Percentiles rank a stretch among this genome's conserved stretches.
Evolutionary conservation across 2,329 filamentous ascomycete species (phyloP).

Genomic region (Hymenoscyphus infarciens): DNA sequence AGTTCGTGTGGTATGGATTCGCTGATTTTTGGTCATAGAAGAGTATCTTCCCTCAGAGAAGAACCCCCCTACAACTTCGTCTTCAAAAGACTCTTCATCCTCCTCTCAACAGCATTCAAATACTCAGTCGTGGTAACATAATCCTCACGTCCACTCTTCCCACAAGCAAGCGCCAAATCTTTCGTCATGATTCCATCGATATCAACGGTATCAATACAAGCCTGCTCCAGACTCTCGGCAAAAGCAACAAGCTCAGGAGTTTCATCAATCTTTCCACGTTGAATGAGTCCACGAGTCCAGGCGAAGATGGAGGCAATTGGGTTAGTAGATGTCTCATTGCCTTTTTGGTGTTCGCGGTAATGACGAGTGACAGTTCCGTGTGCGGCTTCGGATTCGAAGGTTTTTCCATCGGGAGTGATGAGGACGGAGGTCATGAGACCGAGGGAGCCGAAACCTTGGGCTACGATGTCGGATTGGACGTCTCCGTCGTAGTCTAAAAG

Average conservation of each 20-base stretch:
- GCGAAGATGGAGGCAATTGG: constrained; percentile 98
- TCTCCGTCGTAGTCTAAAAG: constrained; percentile 91
- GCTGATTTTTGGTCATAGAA: no score
- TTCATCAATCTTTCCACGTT: constrained; percentile 87
- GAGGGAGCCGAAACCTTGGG: constrained; percentile 95
- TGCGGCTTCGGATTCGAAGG: constrained; percentile 95
- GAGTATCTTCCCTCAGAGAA: no score
- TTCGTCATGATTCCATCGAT: constrained; percentile 71
- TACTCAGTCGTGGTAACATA: constrained; percentile 94
- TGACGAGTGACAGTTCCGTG: constrained; percentile 98
- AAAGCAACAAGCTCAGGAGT: constrained; percentile 92
- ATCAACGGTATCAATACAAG: constrained; percentile 57
- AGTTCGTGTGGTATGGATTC: no score
- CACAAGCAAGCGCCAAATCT: constrained; percentile 92
- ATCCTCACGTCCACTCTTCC: constrained; percentile 76
- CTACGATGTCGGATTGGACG: constrained; percentile 97
- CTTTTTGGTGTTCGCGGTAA: constrained; percentile 98
- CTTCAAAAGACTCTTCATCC: constrained; percentile 77
- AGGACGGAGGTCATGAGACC: constrained; percentile 98
- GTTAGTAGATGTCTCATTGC: constrained; percentile 95
- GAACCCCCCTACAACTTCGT: constrained; percentile 79
- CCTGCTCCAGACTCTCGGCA: constrained; percentile 86
- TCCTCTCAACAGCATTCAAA: constrained; percentile 84
- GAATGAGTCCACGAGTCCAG: constrained; percentile 91
- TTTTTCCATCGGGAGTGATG: constrained; percentile 93